A percentile compares a stretch with the other conserved stretches of the same genome.
These are phyloP conservation scores for Coemansia sp. DNA, from an alignment of 192 early-diverging fungal species.

Conservation along the genomic window DNA sequence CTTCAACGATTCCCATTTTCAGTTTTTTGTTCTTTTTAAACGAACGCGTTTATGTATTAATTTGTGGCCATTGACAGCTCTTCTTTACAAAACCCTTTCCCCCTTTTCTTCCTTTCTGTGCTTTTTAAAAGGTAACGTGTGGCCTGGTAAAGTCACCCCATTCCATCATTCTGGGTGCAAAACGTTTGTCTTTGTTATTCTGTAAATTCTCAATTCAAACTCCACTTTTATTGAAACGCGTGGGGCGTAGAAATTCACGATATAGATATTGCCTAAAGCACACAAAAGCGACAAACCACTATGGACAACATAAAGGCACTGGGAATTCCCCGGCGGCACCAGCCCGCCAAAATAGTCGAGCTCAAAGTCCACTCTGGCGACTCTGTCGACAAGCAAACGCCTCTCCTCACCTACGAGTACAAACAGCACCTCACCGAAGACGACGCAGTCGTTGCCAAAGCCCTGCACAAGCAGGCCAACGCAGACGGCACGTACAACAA, in stretches of 20 bases:
- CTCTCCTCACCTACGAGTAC: slow-evolving; percentile 49
- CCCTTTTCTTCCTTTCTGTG: neutral
- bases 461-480: slow-evolving; percentile 25
- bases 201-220: neutral
- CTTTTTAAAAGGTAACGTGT: neutral
- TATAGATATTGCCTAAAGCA: neutral
- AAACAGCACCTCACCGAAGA: slow-evolving; percentile 14
- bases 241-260: neutral
- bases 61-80: too few relatives aligned
- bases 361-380: slow-evolving; percentile 25
- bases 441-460: slow-evolving; percentile 22
- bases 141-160: neutral
- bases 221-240: too few relatives aligned
- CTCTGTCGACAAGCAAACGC: slow-evolving; percentile 27
- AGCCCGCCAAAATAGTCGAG: slow-evolving; percentile 49
- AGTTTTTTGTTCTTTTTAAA: neutral
- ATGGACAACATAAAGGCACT: slow-evolving; percentile 44
- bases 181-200: neutral
- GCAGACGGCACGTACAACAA: slow-evolving; percentile 26
- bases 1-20: neutral
- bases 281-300: neutral
- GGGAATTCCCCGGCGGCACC: slow-evolving; percentile 35
- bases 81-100: neutral
- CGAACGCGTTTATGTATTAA: too few relatives aligned
- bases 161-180: neutral